Base-by-base conservation (phyloP, 257 asterid species). In the Haberlea rhodopensis region DNA sequence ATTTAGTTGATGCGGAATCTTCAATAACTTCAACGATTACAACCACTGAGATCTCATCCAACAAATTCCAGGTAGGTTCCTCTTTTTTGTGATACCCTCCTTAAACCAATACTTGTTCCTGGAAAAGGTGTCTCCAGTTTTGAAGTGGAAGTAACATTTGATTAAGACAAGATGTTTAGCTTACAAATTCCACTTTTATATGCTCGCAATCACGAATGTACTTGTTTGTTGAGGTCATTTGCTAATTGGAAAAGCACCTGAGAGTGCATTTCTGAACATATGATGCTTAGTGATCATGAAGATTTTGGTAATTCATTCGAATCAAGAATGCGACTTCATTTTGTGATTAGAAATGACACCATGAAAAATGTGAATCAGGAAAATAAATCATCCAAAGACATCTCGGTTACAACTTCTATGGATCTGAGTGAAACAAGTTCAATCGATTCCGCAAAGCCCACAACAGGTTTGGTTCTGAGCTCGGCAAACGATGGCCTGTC, bases 11-110 rank as follows among this genome's bases (percentile, higher is more conserved):
- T 53, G 29, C 49, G 5, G 65, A 60, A n/a, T 32, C 60, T 61
- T 58, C 57, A 48, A 75, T 79, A 64, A 53, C 60, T 55, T 69
- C 80, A 43, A 64, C 60, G 37, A 79, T 53, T 43, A 53, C 65
- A 53, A 71, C 65, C 53, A 64, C 76, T n/a, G 80, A 73, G 70
- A 76, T 74, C 65, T 63, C 78, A 52, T 65, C 75, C 6, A 67
- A 70, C 62, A 61, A 46, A 54, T 43, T 43, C 8, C 86, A 77
- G 90, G 97, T 73, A 77, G 65, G 79, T 71, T 58, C 34, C 24
- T 45, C 53, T 2, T 60, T 69, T 46, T 26, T 23, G 26, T 21
- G 53, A 53, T 43, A n/a, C 58, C 31, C 53, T 45, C 27, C 49
- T 45, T 60, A 2, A 28, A 60, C 37, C 40, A 49, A 40, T 22